These are phyloP conservation scores for Trametes coccinea DNA, from an alignment of 768 basidiomycete genomes.

Conservation along the genomic window DNA sequence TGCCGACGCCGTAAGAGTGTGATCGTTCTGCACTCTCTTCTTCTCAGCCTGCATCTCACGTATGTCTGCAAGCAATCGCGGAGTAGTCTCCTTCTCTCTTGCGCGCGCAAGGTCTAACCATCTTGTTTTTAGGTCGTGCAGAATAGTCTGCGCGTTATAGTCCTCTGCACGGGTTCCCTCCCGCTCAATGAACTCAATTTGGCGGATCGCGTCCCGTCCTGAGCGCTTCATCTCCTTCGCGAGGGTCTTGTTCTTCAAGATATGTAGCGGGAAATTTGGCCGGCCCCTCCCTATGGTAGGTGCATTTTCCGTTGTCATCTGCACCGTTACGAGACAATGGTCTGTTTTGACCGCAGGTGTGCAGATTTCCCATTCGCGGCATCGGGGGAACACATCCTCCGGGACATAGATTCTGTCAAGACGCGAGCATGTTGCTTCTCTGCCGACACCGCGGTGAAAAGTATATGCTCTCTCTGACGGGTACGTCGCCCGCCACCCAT, in stretches of 20 bases:
- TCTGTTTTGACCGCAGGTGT: not conserved
- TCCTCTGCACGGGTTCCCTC: not conserved
- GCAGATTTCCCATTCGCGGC: no score
- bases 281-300: not conserved
- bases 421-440: no score
- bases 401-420: no score
- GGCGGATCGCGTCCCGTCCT: not conserved
- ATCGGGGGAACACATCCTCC: no score
- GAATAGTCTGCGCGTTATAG: not conserved
- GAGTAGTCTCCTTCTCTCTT: not conserved
- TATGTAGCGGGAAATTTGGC: not conserved
- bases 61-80: not conserved
- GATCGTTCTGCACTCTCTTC: not conserved
- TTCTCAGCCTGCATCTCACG: not conserved
- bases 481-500: no score
- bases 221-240: not conserved
- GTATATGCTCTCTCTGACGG: no score
- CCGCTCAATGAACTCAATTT: not conserved
- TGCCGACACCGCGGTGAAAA: no score
- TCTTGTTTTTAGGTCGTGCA: not conserved
- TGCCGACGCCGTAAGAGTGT: not conserved
- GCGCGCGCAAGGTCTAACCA: not conserved
- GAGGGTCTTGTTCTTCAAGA: not conserved
- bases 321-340: not conserved
- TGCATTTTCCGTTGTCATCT: not conserved